Evolutionary conservation across 768 basidiomycete genomes (phyloP).

Genomic region (Termitomyces sp.): DNA sequence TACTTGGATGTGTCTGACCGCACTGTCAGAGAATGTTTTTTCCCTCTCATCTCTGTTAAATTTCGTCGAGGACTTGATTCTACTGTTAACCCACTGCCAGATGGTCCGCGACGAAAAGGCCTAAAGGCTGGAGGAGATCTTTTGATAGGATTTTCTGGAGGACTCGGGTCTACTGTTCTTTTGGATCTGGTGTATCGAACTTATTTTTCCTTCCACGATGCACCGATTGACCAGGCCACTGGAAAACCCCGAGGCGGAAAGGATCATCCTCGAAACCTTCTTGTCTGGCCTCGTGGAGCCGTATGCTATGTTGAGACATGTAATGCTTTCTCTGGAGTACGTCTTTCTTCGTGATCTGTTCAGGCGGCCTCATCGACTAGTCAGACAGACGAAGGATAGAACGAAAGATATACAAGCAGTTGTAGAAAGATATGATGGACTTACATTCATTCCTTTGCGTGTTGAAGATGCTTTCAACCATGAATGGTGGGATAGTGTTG

Average conservation of each 20-base stretch:
- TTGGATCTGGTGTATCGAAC: constrained; percentile 62
- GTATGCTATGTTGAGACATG: constrained; percentile 74
- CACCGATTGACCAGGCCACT: constrained; percentile 17
- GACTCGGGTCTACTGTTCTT: constrained; percentile 69
- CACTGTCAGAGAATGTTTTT: constrained; percentile 56
- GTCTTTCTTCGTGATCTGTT: constrained; percentile 20
- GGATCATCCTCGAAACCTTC: constrained; percentile 60
- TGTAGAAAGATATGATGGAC: constrained; percentile 43
- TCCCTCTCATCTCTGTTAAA: constrained; percentile 55
- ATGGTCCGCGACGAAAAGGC: constrained; percentile 52
- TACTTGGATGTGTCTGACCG: neutral
- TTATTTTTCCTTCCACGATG: constrained; percentile 41
- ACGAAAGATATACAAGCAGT: constrained; percentile 46
- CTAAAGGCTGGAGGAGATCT: constrained; percentile 69
- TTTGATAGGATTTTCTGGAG: constrained; percentile 73
- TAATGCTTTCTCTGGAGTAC: constrained; percentile 56
- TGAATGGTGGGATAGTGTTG: constrained; percentile 58
- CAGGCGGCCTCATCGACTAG: constrained; percentile 11
- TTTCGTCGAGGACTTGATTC: constrained; percentile 68
- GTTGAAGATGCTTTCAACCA: constrained; percentile 74
- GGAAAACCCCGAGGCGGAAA: constrained; percentile 48
- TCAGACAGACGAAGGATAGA: constrained; percentile 48
- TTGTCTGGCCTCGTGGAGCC: constrained; percentile 57
- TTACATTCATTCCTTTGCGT: constrained; percentile 60
- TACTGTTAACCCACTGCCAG: constrained; percentile 50